Evolutionary conservation across 1,284 basidiomycete species (phyloP), one percentile per base, ranked within the genome.

Genomic region (Rhodotorula sp.): DNA sequence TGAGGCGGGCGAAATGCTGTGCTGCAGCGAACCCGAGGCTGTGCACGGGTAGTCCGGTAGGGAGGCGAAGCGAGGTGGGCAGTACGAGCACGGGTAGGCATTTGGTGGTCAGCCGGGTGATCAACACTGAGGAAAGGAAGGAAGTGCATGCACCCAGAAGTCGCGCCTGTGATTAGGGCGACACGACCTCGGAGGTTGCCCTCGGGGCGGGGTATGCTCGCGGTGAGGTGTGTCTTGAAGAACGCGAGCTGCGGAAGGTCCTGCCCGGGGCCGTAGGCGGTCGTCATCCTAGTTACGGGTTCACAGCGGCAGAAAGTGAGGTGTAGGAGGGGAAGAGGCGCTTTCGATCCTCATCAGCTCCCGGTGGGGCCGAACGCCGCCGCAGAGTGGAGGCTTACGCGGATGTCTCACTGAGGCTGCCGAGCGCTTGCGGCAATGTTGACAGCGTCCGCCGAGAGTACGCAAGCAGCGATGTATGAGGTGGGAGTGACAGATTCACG

Each of bases 1-100:
- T 50, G 39, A 69, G 60, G 2, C 64, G 61, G 22, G 71, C 75
- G 27, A 72, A 68, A 46, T 78, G 76, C 41, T 60, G 48, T 3
- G 73, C 73, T 5, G 69, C 39, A 3, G 60, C 41, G 34, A 27
- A 61, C 0, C 60, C 60, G 6, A 61, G 60, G 13, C 59, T 61
- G 34, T 7, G 17, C 10, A n/a, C n/a, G n/a, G n/a, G n/a, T n/a
- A n/a, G n/a, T n/a, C n/a, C 10, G 27, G 1, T 34, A 17, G 7
- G 32, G 29, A 10, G 29, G 32, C 12, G 29, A 21, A 10, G 34
- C 22, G 29, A 22, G 8, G 15, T 6, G 55, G 19, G 53, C 15
- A 32, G 29, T 19, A 7, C 32, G 55, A 36, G 17, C 34, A 10
- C 25, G 6, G 34, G 15, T 8, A 25, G 22, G 34, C 15, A 15